Evolutionary conservation across 2,329 filamentous ascomycete genomes (phyloP).

Genomic region (Fusarium austroafricanum): DNA sequence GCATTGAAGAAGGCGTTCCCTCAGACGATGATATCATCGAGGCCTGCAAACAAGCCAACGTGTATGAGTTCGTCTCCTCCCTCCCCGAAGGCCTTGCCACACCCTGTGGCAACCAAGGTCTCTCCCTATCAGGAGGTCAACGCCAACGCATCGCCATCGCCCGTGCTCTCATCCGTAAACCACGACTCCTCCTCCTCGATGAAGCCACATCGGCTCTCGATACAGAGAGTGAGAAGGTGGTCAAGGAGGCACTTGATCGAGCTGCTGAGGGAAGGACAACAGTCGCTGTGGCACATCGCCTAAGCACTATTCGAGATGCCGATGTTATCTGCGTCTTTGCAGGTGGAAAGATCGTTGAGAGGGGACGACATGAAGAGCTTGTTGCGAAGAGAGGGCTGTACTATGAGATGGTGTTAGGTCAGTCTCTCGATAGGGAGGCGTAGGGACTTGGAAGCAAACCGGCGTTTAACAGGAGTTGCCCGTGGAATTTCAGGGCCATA

Average conservation of each 20-base stretch:
- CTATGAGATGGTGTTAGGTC: conserved; percentile 63
- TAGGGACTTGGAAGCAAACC: not conserved
- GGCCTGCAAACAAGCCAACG: conserved; percentile 66
- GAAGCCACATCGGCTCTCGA: conserved; percentile 76
- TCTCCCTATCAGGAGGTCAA: conserved; percentile 78
- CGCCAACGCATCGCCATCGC: conserved; percentile 80
- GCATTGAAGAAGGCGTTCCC: conserved; percentile 50
- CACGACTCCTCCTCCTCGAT: conserved; percentile 75
- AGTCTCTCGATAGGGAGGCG: conserved; percentile 54
- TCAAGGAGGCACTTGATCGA: conserved; percentile 70
- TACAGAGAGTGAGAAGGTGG: conserved; percentile 72
- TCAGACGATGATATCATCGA: conserved; percentile 56
- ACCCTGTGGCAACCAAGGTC: conserved; percentile 72
- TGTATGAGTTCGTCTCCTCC: conserved; percentile 65
- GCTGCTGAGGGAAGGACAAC: conserved; percentile 61
- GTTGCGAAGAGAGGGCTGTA: conserved; percentile 62
- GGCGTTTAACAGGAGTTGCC: not conserved
- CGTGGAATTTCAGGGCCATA: not conserved
- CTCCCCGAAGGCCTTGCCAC: conserved; percentile 72
- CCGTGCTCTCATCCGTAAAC: conserved; percentile 74
- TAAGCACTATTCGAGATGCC: conserved; percentile 66
- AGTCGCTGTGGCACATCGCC: conserved; percentile 73
- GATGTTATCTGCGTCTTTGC: conserved; percentile 72
- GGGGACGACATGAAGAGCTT: conserved; percentile 71
- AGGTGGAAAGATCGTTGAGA: conserved; percentile 61